Conservation (phyloP, 1,139 yeast genomes). For the Kazachstania sp. region DNA sequence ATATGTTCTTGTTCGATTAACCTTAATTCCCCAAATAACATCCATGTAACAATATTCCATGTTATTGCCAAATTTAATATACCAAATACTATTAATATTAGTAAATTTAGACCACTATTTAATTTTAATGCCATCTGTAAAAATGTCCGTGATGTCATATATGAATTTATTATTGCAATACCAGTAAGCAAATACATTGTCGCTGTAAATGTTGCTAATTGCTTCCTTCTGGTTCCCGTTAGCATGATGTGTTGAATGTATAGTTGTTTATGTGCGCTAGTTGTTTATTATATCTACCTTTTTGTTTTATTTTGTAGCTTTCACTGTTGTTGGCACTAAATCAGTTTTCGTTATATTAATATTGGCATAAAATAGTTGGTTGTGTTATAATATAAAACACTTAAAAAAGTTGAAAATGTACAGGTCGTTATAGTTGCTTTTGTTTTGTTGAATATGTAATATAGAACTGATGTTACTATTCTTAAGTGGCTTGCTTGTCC, state of each 20-base stretch:
- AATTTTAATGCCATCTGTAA: slow-evolving; percentile 30
- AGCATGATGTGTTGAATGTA: not conserved
- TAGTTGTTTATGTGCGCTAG: no score
- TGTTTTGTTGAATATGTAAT: no score
- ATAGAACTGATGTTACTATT: no score
- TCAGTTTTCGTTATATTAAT: no score
- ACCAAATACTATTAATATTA: slow-evolving; percentile 21
- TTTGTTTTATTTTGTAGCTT: not conserved
- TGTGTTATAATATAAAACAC: no score
- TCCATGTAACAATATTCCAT: slow-evolving; percentile 27
- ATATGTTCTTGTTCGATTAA: slow-evolving; percentile 71
- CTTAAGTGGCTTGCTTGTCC: no score
- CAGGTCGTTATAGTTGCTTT: no score
- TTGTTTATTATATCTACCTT: no score
- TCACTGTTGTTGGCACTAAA: no score
- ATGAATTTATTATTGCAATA: slow-evolving; percentile 4
- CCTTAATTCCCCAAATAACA: slow-evolving; percentile 70
- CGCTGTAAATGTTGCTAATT: not conserved
- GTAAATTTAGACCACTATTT: slow-evolving; percentile 35
- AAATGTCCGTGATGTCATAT: slow-evolving; percentile 10
- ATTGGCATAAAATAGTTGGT: no score
- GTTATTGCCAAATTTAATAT: slow-evolving; percentile 10
- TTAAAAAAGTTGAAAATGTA: no score
- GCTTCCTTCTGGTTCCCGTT: slow-evolving; percentile 1
- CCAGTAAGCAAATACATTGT: slow-evolving; percentile 1